phyloP scores from a whole-genome alignment of 1,284 basidiomycete species.

The Pyrrhoderma lamaoense region DNA sequence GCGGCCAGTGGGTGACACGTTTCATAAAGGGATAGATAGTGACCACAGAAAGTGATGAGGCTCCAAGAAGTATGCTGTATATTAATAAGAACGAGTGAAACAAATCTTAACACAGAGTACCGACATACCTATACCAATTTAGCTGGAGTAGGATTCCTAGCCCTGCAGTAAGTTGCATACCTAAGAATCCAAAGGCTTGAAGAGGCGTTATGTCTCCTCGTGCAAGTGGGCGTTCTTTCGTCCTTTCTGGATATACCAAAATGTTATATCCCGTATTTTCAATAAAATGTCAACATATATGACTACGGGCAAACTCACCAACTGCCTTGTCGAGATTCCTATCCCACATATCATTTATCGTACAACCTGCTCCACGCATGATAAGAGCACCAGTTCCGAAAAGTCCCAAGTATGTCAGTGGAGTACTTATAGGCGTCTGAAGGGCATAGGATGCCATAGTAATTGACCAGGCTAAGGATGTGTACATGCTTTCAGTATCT shows the following conservation, averaged over 20 bases:
- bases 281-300: slow-evolving; percentile 1
- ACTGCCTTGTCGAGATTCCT: slow-evolving; percentile 85
- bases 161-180: slow-evolving; percentile 75
- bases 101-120: slow-evolving; percentile 19
- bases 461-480: slow-evolving; percentile 80
- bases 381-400: slow-evolving; percentile 90
- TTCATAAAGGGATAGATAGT: slow-evolving; percentile 97
- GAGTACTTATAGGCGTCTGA: slow-evolving; percentile 55
- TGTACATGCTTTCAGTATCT: slow-evolving; percentile 9
- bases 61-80: slow-evolving; percentile 81
- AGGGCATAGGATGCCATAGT: slow-evolving; percentile 86
- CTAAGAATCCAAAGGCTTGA: slow-evolving; percentile 82
- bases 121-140: slow-evolving; percentile 85
- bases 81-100: background rate
- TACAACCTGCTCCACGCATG: slow-evolving; percentile 98
- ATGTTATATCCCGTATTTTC: background rate
- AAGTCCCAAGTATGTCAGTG: slow-evolving; percentile 70
- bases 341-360: slow-evolving; percentile 99
- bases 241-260: slow-evolving; percentile 42
- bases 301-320: slow-evolving; percentile 69
- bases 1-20: slow-evolving; percentile 94
- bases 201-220: slow-evolving; percentile 71
- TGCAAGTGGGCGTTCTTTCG: slow-evolving; percentile 67
- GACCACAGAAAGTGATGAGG: slow-evolving; percentile 84
- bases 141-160: slow-evolving; percentile 88